Evolutionary conservation across 768 basidiomycete species (phyloP).

Genomic region (Leccinum imitatum): DNA sequence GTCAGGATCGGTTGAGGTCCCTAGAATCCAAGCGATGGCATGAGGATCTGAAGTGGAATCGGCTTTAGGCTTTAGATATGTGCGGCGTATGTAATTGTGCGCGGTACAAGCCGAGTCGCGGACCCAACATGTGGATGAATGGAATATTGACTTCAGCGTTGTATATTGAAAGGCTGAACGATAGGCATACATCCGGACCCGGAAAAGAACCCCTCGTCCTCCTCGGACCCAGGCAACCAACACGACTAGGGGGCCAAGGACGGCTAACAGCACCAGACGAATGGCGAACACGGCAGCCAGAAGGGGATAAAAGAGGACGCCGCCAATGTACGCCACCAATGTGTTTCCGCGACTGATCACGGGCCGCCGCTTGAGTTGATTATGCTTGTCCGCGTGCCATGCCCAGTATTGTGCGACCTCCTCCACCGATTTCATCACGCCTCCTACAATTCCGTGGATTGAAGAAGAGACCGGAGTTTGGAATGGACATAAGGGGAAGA

Average conservation of each 20-base stretch:
- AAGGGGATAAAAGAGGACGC: constrained; percentile 3
- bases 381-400: background rate
- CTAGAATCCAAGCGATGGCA: constrained; percentile 20
- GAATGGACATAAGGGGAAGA: constrained; percentile 16
- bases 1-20: constrained; percentile 19
- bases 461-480: constrained; percentile 19
- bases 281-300: background rate
- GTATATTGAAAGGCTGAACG: background rate
- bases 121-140: background rate
- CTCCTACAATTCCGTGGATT: constrained; percentile 1
- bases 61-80: constrained; percentile 1
- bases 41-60: constrained; percentile 1
- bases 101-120: background rate
- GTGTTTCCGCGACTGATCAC: background rate
- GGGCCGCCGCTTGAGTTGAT: constrained; percentile 2
- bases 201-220: background rate
- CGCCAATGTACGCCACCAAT: background rate
- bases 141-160: background rate
- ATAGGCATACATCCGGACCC: background rate
- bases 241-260: background rate
- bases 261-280: background rate
- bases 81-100: background rate
- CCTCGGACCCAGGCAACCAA: constrained; percentile 1
- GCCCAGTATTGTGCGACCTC: constrained; percentile 6
- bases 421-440: background rate